Conservation (phyloP, 768 basidiomycete genomes). For the Postia placenta region DNA sequence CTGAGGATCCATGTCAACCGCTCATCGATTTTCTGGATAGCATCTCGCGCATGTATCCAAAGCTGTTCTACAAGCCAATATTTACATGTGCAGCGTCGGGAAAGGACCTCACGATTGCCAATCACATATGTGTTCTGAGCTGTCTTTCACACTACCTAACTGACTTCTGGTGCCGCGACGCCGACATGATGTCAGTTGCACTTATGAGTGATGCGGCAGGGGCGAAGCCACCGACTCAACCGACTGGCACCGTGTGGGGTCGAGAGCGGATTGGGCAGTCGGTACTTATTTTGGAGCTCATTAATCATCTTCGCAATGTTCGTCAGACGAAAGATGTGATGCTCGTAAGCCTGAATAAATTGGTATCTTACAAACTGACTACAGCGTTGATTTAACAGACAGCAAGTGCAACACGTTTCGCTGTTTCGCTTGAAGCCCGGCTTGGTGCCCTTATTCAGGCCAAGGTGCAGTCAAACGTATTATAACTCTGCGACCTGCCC, state of each 20-base stretch:
- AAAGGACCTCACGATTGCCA: slow-evolving; percentile 53
- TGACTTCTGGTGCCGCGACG: slow-evolving; percentile 61
- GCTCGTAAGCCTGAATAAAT: not conserved
- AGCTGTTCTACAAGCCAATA: slow-evolving; percentile 65
- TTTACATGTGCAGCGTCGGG: slow-evolving; percentile 63
- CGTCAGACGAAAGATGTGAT: slow-evolving; percentile 31
- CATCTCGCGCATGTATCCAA: slow-evolving; percentile 48
- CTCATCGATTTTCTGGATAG: slow-evolving; percentile 47
- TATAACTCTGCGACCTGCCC: not conserved
- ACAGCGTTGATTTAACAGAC: slow-evolving; percentile 4
- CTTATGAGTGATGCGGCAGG: slow-evolving; percentile 45
- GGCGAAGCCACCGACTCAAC: slow-evolving; percentile 17
- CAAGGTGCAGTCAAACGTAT: slow-evolving; percentile 34
- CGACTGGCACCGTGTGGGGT: slow-evolving; percentile 30
- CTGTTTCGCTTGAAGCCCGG: slow-evolving; percentile 48
- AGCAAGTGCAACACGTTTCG: slow-evolving; percentile 29
- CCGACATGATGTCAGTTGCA: slow-evolving; percentile 71
- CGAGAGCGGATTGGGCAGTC: slow-evolving; percentile 56
- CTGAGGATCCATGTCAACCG: slow-evolving; percentile 37
- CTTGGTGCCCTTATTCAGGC: slow-evolving; percentile 50
- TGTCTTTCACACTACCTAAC: slow-evolving; percentile 48
- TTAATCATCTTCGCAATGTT: slow-evolving; percentile 40
- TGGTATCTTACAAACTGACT: too few relatives aligned
- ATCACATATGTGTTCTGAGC: slow-evolving; percentile 50
- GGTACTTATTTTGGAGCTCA: slow-evolving; percentile 56